Evolutionary conservation across 495 filamentous ascomycete genomes (phyloP), one percentile per base, ranked within the genome.

Genomic region (Alectoria sarmentosa): DNA sequence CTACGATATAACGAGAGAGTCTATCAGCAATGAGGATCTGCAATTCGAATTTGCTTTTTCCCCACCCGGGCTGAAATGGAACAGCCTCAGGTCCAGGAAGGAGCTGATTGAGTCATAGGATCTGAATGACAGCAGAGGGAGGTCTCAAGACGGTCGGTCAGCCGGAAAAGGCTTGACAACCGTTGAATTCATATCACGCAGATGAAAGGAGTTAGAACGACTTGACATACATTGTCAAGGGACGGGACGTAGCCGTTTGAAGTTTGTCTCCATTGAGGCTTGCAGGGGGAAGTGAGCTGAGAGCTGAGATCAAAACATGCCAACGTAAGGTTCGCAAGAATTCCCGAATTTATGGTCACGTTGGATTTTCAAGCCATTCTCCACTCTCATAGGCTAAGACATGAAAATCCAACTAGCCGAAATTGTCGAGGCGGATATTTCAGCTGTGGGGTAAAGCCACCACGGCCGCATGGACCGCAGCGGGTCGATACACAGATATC

Each of bases 271-370:
- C 0, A 28, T 28, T 15, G 36, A 3, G 37, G 14, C 58, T 30
- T 60, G 58, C 58, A 41, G 23, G 3, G 38, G 26, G 58, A 60
- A 17, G 58, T 26, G 23, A 60, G 58, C 58, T 60, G 58, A 60
- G 38, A 60, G 58, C 58, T 60, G 58, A 60, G 36, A 60, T 32
- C 58, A 30, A 42, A 14, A 44, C 15, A 21, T 19, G 58, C 37
- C 8, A n/a, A 30, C n/a, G 19, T 5, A 14, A 19, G 42, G 3
- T 46, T 46, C 17, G 57, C 11, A 39, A 41, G 10, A 26, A 26
- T 39, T 10, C 23, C 39, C 57, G 19, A 58, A 5, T n/a, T 15
- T 2, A 38, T 14, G n/a, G 19, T 58, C 5, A 58, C 13, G 32
- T 32, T 38, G 56, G 17, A 37, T 32, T 11, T 23, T 23, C 38